These are phyloP conservation scores for Podospora tetraspora DNA, from an alignment of 495 filamentous ascomycete genomes.

Conservation along the genomic window DNA sequence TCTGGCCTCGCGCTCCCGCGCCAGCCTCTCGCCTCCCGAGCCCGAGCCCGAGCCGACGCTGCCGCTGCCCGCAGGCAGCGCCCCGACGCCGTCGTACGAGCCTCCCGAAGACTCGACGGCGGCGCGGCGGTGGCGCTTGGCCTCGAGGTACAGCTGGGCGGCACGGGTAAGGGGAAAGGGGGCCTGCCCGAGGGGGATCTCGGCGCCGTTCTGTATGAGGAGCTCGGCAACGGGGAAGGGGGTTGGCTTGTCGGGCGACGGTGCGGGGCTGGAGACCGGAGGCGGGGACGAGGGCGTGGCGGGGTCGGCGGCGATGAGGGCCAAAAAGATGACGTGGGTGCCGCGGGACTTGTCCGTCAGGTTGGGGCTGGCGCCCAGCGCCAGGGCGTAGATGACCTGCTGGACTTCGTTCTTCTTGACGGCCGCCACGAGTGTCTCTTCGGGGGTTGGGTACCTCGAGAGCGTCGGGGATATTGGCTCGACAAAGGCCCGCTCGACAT, in stretches of 20 bases:
- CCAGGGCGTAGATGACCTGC: slow-evolving; percentile 84
- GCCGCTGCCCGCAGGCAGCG: slow-evolving; percentile 16
- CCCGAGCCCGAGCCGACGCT: slow-evolving; percentile 20
- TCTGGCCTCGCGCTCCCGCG: slow-evolving; percentile 48
- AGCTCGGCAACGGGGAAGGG: slow-evolving; percentile 87
- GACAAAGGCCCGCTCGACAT: slow-evolving; percentile 77
- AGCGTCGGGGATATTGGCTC: slow-evolving; percentile 67
- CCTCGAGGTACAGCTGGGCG: slow-evolving; percentile 77
- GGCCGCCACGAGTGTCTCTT: slow-evolving; percentile 87
- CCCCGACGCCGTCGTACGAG: slow-evolving; percentile 25
- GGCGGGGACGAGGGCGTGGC: slow-evolving; percentile 55
- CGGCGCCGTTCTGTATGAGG: slow-evolving; percentile 88
- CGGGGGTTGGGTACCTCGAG: slow-evolving; percentile 71
- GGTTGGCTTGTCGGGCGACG: slow-evolving; percentile 34
- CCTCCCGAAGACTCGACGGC: slow-evolving; percentile 34
- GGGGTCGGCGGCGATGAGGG: slow-evolving; percentile 90
- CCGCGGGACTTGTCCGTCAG: slow-evolving; percentile 77
- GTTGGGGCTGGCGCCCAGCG: slow-evolving; percentile 83
- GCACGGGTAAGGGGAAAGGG: slow-evolving; percentile 70
- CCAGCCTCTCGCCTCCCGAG: slow-evolving; percentile 35
- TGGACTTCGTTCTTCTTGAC: slow-evolving; percentile 94
- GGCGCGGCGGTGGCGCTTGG: slow-evolving; percentile 57
- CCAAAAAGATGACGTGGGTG: slow-evolving; percentile 83
- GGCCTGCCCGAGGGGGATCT: slow-evolving; percentile 61
- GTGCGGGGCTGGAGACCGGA: slow-evolving; percentile 18